Evolutionary conservation across 23 red algal species (phyloP), one percentile per base, ranked within the genome.

Genomic region (Gracilaria gracilis): DNA sequence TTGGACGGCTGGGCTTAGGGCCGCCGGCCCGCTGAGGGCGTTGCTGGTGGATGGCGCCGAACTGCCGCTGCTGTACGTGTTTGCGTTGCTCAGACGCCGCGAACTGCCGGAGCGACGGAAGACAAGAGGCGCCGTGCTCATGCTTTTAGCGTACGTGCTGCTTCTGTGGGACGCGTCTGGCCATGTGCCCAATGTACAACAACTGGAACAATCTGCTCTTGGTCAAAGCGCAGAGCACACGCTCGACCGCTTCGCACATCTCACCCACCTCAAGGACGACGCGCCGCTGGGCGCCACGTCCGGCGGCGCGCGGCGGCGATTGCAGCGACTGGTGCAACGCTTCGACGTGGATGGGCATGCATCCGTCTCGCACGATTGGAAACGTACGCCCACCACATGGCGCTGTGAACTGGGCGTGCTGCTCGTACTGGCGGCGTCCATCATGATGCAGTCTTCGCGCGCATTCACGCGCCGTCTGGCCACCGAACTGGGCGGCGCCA

Each of bases 11-110:
- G 93, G 93, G 9, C 67, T 95, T 16, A 36, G 82, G 12, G 44
- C 58, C 0, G 83, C 82, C 16, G 93, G 93, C n/a, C 93, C 93
- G 42, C 77, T 95, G 29, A 73, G 93, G 8, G 67, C 93, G 23
- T 49, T 95, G 39, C 27, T 95, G 36, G 71, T 95, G n/a, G 93
- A 95, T 50, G 93, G 93, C 16, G 93, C 93, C 0, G 93, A 95
- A 55, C 54, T 95, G 36, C 93, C 93, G 12, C 80, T 95, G 9
- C 46, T 89, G 9, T 95, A 95, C 37, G 20, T 87, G 16, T 95
- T 66, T 25, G 83, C 93, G 12, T n/a, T 95, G 67, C 62, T 89
- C 27, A 25, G 59, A 54, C 50, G 86, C 20, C 75, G 93, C 35
- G 93, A 95, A 69, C 27, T 89, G 39, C 76, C 93, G 4, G 93